Conservation (phyloP, 2,329 filamentous ascomycete species). For the Xylariaceae sp. region DNA sequence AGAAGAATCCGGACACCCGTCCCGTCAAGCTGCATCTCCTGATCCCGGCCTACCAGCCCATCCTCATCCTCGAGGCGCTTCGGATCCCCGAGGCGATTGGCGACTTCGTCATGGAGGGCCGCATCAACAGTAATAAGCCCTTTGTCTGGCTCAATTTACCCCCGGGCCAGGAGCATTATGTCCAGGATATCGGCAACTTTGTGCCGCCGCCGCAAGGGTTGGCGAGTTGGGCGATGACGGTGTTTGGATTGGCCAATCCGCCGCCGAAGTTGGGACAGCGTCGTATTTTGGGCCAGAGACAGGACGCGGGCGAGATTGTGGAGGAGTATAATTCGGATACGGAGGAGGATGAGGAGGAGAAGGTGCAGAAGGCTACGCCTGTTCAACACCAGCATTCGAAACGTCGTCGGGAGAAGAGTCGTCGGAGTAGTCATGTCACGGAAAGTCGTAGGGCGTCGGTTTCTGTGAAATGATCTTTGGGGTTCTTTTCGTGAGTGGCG, state of each 20-base stretch:
- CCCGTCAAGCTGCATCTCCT: conserved; percentile 35
- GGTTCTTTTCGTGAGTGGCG: background rate
- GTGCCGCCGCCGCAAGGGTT: conserved; percentile 28
- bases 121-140: conserved; percentile 36
- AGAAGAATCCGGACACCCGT: conserved; percentile 21
- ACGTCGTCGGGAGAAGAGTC: background rate
- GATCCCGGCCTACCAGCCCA: conserved; percentile 37
- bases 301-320: background rate
- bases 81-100: conserved; percentile 35
- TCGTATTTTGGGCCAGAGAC: conserved; percentile 27
- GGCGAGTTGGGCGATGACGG: conserved; percentile 23
- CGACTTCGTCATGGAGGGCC: conserved; percentile 36
- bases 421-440: background rate
- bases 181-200: conserved; percentile 33
- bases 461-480: background rate
- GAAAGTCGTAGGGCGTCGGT: background rate
- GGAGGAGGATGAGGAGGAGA: background rate
- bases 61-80: conserved; percentile 35
- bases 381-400: background rate
- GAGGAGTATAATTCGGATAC: background rate
- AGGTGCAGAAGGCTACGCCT: background rate
- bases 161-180: conserved; percentile 31
- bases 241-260: conserved; percentile 26
- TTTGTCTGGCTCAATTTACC: conserved; percentile 38
- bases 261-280: conserved; percentile 21